Percentiles rank a stretch among this genome's conserved stretches.
Evolutionary conservation across 208 protist species (phyloP).

Genomic region (Angomonas ambiguus): DNA sequence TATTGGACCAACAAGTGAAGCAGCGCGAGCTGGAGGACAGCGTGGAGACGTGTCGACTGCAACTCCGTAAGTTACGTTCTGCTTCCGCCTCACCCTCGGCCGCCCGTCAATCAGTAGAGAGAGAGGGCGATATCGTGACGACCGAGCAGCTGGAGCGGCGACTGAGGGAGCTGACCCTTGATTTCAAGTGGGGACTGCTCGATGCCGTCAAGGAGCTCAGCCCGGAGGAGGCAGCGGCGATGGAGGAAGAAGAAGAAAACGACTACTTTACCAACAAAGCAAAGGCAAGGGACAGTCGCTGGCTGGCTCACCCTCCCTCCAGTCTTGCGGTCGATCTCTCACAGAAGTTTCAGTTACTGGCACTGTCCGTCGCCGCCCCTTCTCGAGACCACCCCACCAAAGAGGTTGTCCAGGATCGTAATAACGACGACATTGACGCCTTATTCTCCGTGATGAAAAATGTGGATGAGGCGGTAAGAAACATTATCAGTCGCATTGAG

Average conservation of each 20-base stretch:
- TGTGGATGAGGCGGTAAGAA: slow-evolving; percentile 15
- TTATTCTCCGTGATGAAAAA: not conserved
- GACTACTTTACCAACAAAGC: not conserved
- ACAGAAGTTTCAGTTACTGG: not conserved
- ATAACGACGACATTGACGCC: not conserved
- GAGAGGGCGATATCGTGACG: not conserved
- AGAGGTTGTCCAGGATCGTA: not conserved
- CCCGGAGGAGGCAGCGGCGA: not conserved
- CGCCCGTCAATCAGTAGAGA: not conserved
- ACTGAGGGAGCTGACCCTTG: not conserved
- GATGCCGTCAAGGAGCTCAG: not conserved
- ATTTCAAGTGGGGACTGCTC: slow-evolving; percentile 5
- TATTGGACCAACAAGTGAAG: not conserved
- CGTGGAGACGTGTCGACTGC: not conserved
- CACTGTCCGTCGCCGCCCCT: not conserved
- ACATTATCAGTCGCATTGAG: slow-evolving; percentile 34
- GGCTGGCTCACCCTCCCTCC: not conserved
- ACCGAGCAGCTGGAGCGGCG: not conserved
- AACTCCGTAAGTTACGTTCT: not conserved
- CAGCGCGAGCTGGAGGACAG: not conserved
- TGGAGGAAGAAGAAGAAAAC: not conserved
- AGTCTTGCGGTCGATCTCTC: not conserved
- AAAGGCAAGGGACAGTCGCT: not conserved
- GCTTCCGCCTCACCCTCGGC: not conserved
- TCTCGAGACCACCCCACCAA: not conserved